Conservation (phyloP, 179 eudicot species). For the Silene vulgaris region DNA sequence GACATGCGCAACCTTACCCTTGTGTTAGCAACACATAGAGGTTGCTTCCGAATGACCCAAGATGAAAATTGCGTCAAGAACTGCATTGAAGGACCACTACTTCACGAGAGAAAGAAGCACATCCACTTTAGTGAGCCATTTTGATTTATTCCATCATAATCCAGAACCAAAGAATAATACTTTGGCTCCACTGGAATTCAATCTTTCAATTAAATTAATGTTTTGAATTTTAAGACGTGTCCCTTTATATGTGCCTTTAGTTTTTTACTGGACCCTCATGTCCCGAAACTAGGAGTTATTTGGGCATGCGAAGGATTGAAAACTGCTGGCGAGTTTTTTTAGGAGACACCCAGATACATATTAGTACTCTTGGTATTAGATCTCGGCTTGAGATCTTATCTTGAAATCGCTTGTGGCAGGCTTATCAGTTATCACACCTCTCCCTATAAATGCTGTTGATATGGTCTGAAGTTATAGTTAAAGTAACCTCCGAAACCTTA, state of each 20-base stretch:
- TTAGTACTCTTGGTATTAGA: neutral
- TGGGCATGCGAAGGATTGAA: neutral
- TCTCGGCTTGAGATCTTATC: neutral
- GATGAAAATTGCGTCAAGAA: no score
- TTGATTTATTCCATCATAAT: no score
- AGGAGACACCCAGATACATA: neutral
- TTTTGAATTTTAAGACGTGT: neutral
- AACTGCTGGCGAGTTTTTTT: neutral
- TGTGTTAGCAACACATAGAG: no score
- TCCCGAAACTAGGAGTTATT: neutral
- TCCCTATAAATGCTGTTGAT: neutral
- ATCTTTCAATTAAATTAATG: neutral
- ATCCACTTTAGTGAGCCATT: no score
- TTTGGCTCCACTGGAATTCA: no score
- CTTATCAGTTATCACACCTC: neutral
- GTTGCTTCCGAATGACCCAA: no score
- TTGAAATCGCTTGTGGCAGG: neutral
- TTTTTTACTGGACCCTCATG: neutral
- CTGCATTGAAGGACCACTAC: no score
- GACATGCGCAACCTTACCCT: no score
- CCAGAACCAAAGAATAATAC: no score
- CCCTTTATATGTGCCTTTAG: neutral
- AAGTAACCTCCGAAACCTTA: no score
- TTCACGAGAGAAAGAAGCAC: no score
- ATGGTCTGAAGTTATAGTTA: neutral